A percentile compares a stretch with the other conserved stretches of the same genome.
These are phyloP conservation scores for Zoysia pacifica DNA, from an alignment of 176 grass and related monocot species.

Conservation along the genomic window DNA sequence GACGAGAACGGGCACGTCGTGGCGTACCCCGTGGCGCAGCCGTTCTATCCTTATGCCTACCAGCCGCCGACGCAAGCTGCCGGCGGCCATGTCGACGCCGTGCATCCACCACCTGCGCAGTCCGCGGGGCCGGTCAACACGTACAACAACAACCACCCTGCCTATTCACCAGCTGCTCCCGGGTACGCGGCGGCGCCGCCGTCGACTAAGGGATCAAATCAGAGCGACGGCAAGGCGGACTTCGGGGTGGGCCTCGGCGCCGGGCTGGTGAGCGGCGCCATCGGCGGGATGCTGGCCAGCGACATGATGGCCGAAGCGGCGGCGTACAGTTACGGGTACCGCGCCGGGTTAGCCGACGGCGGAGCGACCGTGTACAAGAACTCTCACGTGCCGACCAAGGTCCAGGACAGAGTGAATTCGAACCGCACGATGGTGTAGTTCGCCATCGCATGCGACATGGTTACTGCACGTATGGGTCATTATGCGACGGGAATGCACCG, in stretches of 20 bases:
- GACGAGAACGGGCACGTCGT: conserved; percentile 32
- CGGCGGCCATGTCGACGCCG: not conserved
- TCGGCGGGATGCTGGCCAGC: conserved; percentile 55
- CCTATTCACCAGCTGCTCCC: not conserved
- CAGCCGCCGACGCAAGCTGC: conserved; percentile 5
- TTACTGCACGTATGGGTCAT: too few relatives aligned
- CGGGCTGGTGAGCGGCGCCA: conserved; percentile 59
- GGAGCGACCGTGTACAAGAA: not conserved
- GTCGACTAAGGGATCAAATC: conserved; percentile 4
- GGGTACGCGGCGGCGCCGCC: not conserved
- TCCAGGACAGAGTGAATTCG: not conserved
- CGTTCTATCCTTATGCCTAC: not conserved
- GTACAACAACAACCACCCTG: not conserved
- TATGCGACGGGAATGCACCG: too few relatives aligned
- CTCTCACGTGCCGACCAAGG: not conserved
- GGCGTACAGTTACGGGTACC: conserved; percentile 58
- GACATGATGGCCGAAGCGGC: conserved; percentile 57
- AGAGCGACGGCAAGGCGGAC: conserved; percentile 26
- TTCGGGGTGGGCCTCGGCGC: conserved; percentile 51
- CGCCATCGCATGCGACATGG: too few relatives aligned
- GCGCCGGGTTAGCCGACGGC: conserved; percentile 47
- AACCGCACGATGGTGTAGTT: not conserved
- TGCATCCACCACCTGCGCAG: not conserved
- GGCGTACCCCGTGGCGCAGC: conserved; percentile 29
- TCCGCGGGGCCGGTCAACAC: not conserved